Base-by-base conservation (phyloP, 1,284 basidiomycete genomes). In the Inonotus hispidus region DNA sequence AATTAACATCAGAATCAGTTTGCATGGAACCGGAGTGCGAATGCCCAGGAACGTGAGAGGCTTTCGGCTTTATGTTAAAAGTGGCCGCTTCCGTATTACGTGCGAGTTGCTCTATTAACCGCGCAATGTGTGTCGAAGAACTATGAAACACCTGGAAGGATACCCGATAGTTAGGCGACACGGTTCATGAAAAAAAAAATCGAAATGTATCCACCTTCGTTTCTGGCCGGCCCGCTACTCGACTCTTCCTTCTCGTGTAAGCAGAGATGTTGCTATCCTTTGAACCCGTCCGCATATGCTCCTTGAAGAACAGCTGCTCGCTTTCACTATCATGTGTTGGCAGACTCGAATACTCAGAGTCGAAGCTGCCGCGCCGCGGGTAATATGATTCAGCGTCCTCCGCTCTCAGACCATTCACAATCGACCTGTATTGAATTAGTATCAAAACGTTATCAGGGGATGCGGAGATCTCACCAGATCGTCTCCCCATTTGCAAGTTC, bases 401-500 rank as follows among this genome's bases (percentile, higher is more conserved):
- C 55, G 90, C 88, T 41, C 90, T 85, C 65, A 93, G 73, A 16
- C 88, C 87, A 67, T 92, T 90, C 53, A 92, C 88, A 65, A 92
- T 89, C 61, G 85, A 86, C 88, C 88, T 91, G 64, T n/a, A 56
- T 43, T 43, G 19, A 39, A 63, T 64, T 64, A 56, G 64, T 63
- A 54, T 58, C 50, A 49, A 29, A 56, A 56, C 59, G 14, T 54
- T 37, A 43, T 49, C 21, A 38, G 53, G 41, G 2, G 35, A 47
- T 45, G 49, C 38, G 23, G 47, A 56, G 58, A 43, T 74, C 77
- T 56, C 62, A 89, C 90, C 90, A 93, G 61, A 92, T 85, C 14
- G 88, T 89, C 71, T 92, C 85, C 25, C 90, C 90, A 69, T 90
- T 91, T 13, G 88, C 88, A 68, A 91, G 75, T 68, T 92, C 87